Conservation (phyloP, 2,329 filamentous ascomycete genomes). For the Fusarium buxicola region DNA sequence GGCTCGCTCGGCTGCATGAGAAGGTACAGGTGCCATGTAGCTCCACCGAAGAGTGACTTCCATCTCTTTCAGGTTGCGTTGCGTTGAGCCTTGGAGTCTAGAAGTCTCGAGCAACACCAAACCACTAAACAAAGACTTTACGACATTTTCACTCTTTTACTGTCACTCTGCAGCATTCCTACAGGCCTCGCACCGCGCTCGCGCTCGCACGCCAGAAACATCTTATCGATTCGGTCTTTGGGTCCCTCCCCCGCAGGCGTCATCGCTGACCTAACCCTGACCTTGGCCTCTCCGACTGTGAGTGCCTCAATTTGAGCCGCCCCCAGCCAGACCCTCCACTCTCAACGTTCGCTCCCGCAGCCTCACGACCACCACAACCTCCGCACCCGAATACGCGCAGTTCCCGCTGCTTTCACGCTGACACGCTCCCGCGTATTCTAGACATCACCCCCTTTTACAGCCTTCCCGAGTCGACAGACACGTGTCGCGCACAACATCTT, state of each 20-base stretch:
- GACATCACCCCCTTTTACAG: constrained; percentile 22
- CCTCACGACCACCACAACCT: constrained; percentile 33
- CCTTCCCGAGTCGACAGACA: constrained; percentile 43
- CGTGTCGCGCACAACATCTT: constrained; percentile 50
- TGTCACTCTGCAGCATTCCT: constrained; percentile 22
- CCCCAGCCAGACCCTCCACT: constrained; percentile 47
- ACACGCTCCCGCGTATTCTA: constrained; percentile 37
- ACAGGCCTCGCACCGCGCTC: constrained; percentile 20
- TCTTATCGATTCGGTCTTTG: constrained; percentile 32
- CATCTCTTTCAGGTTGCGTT: constrained; percentile 32
- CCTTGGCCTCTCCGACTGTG: constrained; percentile 48
- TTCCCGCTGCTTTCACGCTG: constrained; percentile 34
- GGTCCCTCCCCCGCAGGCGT: constrained; percentile 49
- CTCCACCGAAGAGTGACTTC: constrained; percentile 52
- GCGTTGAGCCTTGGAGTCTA: constrained; percentile 35
- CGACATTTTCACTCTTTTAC: constrained; percentile 20
- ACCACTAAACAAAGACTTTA: constrained; percentile 41
- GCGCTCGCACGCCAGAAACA: constrained; percentile 26
- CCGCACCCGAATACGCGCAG: constrained; percentile 37
- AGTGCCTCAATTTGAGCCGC: constrained; percentile 53
- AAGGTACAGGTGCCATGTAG: constrained; percentile 51
- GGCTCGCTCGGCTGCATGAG: constrained; percentile 46
- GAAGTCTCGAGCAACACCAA: constrained; percentile 37
- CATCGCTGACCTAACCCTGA: constrained; percentile 56
- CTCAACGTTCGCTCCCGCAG: constrained; percentile 40